Percentiles rank a stretch among this genome's conserved stretches.
These are phyloP conservation scores for Cetradonia linearis DNA, from an alignment of 495 filamentous ascomycete species.

Conservation along the genomic window DNA sequence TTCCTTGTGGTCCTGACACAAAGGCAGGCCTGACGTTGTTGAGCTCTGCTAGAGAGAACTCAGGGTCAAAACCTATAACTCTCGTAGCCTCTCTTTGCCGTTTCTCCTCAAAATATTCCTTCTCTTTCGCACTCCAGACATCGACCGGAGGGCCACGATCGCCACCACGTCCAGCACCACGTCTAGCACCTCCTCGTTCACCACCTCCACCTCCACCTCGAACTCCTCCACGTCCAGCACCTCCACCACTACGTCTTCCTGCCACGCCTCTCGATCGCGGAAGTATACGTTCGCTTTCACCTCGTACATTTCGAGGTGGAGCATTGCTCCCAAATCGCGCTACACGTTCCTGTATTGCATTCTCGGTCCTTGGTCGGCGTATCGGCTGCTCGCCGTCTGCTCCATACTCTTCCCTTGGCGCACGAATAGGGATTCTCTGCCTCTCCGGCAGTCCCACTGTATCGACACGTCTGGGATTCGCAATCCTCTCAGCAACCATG, in stretches of 20 bases:
- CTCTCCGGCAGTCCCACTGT: not conserved
- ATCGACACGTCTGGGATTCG: not conserved
- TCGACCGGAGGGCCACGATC: not conserved
- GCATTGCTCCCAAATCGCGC: not conserved
- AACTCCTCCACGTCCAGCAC: not conserved
- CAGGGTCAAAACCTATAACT: not conserved
- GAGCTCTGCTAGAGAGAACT: not conserved
- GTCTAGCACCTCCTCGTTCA: too few species aligned
- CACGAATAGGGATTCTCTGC: not conserved
- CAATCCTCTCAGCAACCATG: not conserved
- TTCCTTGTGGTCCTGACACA: constrained; percentile 11
- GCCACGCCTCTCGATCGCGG: not conserved
- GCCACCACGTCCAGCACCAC: not conserved
- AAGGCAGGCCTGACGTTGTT: constrained; percentile 6
- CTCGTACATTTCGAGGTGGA: not conserved
- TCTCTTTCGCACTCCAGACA: constrained; percentile 13
- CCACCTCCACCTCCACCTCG: not conserved
- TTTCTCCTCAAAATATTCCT: constrained; percentile 11
- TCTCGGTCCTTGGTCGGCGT: not conserved
- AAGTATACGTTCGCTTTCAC: not conserved
- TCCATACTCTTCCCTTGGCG: too few species aligned
- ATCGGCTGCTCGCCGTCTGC: not conserved
- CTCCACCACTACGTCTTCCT: not conserved
- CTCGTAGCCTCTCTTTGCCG: not conserved
- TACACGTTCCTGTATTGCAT: not conserved